Evolutionary conservation across 768 basidiomycete genomes (phyloP), one percentile per base, ranked within the genome.

Genomic region (Pisolithus marmoratus): DNA sequence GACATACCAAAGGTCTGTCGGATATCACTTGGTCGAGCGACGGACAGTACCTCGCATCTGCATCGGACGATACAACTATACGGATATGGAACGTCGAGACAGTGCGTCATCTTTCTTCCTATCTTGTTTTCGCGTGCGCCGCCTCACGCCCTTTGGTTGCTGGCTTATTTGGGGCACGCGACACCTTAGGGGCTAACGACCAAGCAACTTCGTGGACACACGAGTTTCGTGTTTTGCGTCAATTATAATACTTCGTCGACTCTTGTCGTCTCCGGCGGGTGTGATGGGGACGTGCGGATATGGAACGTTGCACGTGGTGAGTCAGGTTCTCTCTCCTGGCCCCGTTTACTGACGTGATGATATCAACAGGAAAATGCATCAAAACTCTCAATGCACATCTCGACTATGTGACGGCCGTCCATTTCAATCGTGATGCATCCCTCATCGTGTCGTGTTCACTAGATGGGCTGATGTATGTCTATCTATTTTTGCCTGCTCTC

Each of bases 361-460:
- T 14, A 22, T 8, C 3, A 14, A 5, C 38, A 92, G 95, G 92
- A 19, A 88, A 82, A 63, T 88, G 85, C 61, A 77, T 91, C 68
- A 87, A 90, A 67, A 89, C 86, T 2, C 65, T 99, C 22, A 90
- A 92, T 54, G 95, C 92, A 1, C 95, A 98, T 66, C 76, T 94
- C 45, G 95, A 98, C 69, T 94, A 90, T 54, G 91, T 98, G 24
- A 94, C 93, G 12, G 89, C 90, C 2, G 93, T 97, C 3, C 87
- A 91, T 64, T 99, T 95, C 74, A 95, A 94, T 63, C 70, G 83
- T 63, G 95, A 98, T 59, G 91, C 92, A 0, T 85, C 86, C 0
- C 78, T 99, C 65, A 84, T 99, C 53, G 88, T 96, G 2, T 94
- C 92, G 26, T 93, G 90, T 63, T 82, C 90, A 48, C 81, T 91